Base-by-base conservation (phyloP, 208 protist genomes). In the Trypanosoma mega region DNA sequence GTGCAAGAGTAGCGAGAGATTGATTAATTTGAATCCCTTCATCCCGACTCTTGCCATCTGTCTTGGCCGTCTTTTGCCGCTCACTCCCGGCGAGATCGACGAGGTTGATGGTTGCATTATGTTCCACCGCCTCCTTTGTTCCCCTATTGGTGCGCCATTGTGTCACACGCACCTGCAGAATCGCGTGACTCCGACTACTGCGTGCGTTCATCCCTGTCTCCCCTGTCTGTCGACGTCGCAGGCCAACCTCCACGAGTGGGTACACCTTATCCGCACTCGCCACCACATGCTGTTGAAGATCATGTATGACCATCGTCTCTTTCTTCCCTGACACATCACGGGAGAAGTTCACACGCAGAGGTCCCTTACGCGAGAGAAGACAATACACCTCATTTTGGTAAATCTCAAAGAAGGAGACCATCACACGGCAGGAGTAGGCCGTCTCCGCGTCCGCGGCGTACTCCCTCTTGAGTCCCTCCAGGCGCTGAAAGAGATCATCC, bases 111-210 rank as follows among this genome's bases (percentile, higher is more conserved):
- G 68, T 85, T 36, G 77, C 82, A 24, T 84, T 52, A 14, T 86
- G 74, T 69, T 92, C 81, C n/a, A 90, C 71, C 20, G 67, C 65
- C 69, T 82, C 92, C 27, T 69, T 75, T 9, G 80, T 87, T 11
- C 78, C 41, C n/a, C 63, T 44, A 71, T 85, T 70, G 26, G 76
- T 82, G 59, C 68, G 63, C 60, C 66, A 83, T 51, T 91, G 88
- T 57, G 79, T 82, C 11, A 95, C 60, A 41, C 83, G 61, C 20
- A 93, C 23, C 47, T 93, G 74, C 18, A 99, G 84, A 54, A 99
- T 97, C 14, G 97, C 96, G 82, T 99, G 98, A 1, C 96, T 98
- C 23, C 97, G 79, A 21, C 80, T 95, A 64, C 91, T 98, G 18
- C 75, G 80, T 36, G 91, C 87, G 78, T 99, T 99, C 63, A 97